phyloP scores from a whole-genome alignment of 2,329 filamentous ascomycete species.

The Fusarium domesticum region DNA sequence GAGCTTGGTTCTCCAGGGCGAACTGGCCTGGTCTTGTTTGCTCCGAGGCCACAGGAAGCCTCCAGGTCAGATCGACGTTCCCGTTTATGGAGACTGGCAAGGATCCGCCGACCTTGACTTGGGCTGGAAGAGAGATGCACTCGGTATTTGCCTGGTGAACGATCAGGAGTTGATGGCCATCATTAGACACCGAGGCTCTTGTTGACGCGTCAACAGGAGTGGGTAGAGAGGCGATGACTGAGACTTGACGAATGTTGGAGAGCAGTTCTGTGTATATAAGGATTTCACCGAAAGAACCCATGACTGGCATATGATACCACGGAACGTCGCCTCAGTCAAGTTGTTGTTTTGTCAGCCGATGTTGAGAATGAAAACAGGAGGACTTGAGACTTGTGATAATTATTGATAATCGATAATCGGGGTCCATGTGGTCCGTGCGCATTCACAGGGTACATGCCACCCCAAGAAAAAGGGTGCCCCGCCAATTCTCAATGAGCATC shows the following conservation, averaged over 20 bases:
- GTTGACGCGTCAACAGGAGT: conserved; percentile 44
- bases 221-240: conserved; percentile 52
- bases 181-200: conserved; percentile 41
- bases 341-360: too few species aligned
- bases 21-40: conserved; percentile 26
- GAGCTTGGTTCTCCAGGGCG: conserved; percentile 37
- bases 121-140: conserved; percentile 43
- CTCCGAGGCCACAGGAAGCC: conserved; percentile 43
- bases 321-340: too few species aligned
- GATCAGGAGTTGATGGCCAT: conserved; percentile 47
- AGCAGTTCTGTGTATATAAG: conserved; percentile 63
- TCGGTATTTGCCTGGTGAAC: conserved; percentile 41
- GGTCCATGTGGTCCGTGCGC: too few species aligned
- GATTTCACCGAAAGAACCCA: conserved; percentile 21
- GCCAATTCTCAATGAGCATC: conserved; percentile 25
- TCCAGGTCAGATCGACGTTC: conserved; percentile 47
- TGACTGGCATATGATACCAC: too few species aligned
- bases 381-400: background rate
- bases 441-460: background rate
- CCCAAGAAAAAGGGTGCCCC: conserved; percentile 26
- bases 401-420: too few species aligned
- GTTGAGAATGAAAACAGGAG: too few species aligned
- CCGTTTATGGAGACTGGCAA: conserved; percentile 39
- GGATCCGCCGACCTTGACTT: conserved; percentile 32
- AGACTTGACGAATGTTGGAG: conserved; percentile 62